A percentile compares a stretch with the other conserved stretches of the same genome.
phyloP scores from a whole-genome alignment of 305 asterid genomes.

The Fraxinus latifolia region DNA sequence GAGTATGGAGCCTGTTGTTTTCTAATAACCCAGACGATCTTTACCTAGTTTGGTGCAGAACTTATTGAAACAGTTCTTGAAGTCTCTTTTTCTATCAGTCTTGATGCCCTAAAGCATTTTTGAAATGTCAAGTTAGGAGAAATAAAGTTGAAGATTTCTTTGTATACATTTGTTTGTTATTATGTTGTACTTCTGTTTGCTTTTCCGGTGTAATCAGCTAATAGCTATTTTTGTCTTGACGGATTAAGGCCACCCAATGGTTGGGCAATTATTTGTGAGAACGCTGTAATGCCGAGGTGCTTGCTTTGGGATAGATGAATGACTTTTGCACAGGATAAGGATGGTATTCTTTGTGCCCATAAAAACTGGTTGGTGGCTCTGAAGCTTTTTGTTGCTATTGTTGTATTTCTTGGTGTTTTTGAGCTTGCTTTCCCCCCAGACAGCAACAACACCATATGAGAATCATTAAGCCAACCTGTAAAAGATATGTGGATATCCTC shows the following conservation, averaged over 20 bases:
- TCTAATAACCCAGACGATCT: too few species aligned
- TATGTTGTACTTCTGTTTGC: not conserved
- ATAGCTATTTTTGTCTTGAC: not conserved
- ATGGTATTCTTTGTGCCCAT: not conserved
- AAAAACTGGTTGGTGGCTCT: not conserved
- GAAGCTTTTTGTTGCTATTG: not conserved
- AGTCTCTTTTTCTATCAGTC: too few species aligned
- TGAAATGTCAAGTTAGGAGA: too few species aligned
- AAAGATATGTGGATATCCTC: not conserved
- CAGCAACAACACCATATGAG: not conserved
- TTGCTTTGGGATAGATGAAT: not conserved
- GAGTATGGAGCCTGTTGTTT: too few species aligned
- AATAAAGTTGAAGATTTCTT: too few species aligned
- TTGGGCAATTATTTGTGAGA: not conserved
- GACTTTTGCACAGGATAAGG: not conserved
- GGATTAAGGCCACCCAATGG: not conserved
- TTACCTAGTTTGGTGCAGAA: too few species aligned
- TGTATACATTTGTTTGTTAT: not conserved
- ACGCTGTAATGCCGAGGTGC: not conserved
- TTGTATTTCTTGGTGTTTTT: not conserved
- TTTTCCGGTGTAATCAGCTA: not conserved
- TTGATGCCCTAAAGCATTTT: too few species aligned
- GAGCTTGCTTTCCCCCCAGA: not conserved
- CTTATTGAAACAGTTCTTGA: too few species aligned
- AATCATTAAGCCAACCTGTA: not conserved